Conservation (phyloP, 2,329 filamentous ascomycete genomes). For the Ceratocystis alfenasii region DNA sequence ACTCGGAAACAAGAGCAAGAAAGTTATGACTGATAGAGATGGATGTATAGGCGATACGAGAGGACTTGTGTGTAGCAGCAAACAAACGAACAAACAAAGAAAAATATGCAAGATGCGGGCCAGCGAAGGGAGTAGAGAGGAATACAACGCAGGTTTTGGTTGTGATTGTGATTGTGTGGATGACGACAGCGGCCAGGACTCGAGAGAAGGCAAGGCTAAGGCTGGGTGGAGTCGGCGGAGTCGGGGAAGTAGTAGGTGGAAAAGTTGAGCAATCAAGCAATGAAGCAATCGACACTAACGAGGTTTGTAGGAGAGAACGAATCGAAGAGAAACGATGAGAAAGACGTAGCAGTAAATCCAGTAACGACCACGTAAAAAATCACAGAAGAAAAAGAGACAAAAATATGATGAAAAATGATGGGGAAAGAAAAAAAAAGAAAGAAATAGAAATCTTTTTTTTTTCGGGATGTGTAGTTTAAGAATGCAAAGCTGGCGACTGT, state of each 20-base stretch:
- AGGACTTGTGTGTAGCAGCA: not conserved
- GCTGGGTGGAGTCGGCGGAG: constrained; percentile 27
- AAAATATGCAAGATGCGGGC: not conserved
- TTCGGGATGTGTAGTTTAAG: not conserved
- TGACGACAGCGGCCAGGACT: constrained; percentile 22
- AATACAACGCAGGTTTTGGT: not conserved
- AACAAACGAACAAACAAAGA: constrained; percentile 1
- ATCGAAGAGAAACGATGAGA: constrained; percentile 14
- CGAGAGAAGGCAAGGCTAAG: constrained; percentile 17
- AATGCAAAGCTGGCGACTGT: constrained; percentile 9
- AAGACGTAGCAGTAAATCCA: constrained; percentile 19
- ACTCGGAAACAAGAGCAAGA: too few relatives aligned
- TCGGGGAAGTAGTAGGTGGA: not conserved
- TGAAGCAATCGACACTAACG: constrained; percentile 20
- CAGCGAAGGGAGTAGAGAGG: too few relatives aligned
- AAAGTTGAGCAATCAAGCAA: constrained; percentile 17
- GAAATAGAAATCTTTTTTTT: constrained; percentile 23
- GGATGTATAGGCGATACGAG: not conserved
- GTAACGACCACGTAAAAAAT: constrained; percentile 18
- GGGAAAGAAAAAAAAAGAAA: constrained; percentile 26
- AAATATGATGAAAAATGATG: constrained; percentile 24
- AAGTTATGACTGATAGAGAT: not conserved
- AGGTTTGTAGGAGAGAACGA: constrained; percentile 18
- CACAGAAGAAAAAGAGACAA: constrained; percentile 24
- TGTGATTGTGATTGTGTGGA: constrained; percentile 19